Percentiles rank a stretch among this genome's conserved stretches.
phyloP scores from a whole-genome alignment of 2,329 filamentous ascomycete species.

The Zymoseptoria passerinii region DNA sequence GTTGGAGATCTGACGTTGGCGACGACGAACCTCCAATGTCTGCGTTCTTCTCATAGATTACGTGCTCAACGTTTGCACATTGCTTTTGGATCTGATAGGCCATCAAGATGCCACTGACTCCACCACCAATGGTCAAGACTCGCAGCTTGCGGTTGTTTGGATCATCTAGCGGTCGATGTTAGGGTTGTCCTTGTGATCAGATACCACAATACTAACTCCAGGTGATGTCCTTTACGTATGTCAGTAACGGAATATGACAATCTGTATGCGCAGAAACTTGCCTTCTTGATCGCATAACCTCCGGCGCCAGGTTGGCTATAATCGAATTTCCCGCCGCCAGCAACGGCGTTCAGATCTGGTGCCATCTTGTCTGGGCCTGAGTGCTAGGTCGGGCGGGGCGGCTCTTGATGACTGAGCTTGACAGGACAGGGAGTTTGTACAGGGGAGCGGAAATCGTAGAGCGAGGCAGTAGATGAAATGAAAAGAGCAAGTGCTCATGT shows the following conservation, averaged over 20 bases:
- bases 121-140: conserved; percentile 42
- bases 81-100: conserved; percentile 42
- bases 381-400: too few relatives aligned
- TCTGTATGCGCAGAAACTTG: background rate
- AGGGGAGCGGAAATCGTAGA: too few relatives aligned
- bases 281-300: conserved; percentile 34
- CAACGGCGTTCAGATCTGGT: conserved; percentile 35
- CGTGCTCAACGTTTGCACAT: conserved; percentile 38
- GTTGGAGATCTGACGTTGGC: background rate
- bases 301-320: conserved; percentile 37
- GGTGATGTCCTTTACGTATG: conserved; percentile 24
- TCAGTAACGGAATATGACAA: background rate
- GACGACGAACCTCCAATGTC: conserved; percentile 37
- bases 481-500: background rate
- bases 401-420: too few relatives aligned
- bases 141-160: conserved; percentile 37
- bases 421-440: too few relatives aligned
- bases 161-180: conserved; percentile 21
- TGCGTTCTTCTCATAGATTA: conserved; percentile 42
- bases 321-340: conserved; percentile 31
- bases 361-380: conserved; percentile 27
- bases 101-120: conserved; percentile 40
- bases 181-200: background rate
- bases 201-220: conserved; percentile 19
- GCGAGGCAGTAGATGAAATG: too few relatives aligned